Evolutionary conservation across 2,329 filamentous ascomycete genomes (phyloP), one percentile per base, ranked within the genome.

Genomic region (Fusarium dimerum): DNA sequence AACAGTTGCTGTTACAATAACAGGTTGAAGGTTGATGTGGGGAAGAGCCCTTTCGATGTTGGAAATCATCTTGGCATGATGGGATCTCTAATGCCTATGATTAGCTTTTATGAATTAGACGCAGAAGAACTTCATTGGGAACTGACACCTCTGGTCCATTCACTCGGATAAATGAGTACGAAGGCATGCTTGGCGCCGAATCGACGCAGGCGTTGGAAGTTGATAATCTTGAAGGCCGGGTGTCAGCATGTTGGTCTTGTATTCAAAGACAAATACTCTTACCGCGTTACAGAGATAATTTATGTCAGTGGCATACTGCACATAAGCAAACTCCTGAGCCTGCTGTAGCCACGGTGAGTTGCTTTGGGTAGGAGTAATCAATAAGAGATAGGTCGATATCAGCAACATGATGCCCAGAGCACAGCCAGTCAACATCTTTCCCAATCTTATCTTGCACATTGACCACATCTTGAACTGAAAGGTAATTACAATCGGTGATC

Each of bases 301-400:
- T n/a, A 45, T n/a, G 38, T 50, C 29, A 13, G 48, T 46, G 18
- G 26, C 48, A 42, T 50, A 50, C 30, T 50, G 48, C 16, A n/a
- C 48, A 40, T 50, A 50, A 13, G 48, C 48, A 17, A 45, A 50
- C 10, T 17, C 40, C 11, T 10, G 32, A 36, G 10, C 32, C 11
- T 15, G 32, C 32, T 36, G 20, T 26, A 26, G 5, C 20, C 20
- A 26, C 7, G 7, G 20, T 15, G 13, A 36, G 32, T 15, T 36
- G 32, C 3, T 15, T 10, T 36, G 10, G 32, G 32, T 15, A 15
- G 10, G 32, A 10, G 32, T 36, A 15, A 9, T 36, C 11, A 9
- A 36, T 15, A 36, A 15, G 9, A 36, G 32, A 36, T 36, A 36
- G 13, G 32, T 36, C 32, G 32, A 5, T 15, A 36, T 15, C 32